Evolutionary conservation across 2,329 filamentous ascomycete species (phyloP), one percentile per base, ranked within the genome.

Genomic region (Aspergillus clavatus): DNA sequence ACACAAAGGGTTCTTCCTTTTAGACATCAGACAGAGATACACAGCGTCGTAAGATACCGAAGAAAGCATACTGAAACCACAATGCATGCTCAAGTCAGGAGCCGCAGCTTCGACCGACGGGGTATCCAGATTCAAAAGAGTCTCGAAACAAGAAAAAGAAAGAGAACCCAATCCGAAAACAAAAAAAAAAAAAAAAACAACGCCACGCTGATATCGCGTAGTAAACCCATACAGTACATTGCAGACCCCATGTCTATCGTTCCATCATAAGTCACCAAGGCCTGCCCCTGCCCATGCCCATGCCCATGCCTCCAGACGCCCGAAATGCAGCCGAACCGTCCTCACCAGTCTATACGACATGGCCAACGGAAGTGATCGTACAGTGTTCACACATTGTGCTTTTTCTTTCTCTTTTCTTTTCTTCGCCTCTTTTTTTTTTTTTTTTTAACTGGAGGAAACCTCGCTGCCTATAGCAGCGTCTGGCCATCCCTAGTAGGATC

Each of bases 401-500:
- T 11, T 26, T 12, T 21, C 12, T 43, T 11, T 22, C 27, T 38
- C 21, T 21, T 38, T 29, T 29, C 16, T 28, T 10, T 21, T 26
- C 21, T 18, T 28, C 11, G 8, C 8, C 23, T 24, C 8, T 24
- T 24, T 24, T 24, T 24, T 24, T 24, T 24, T 24, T 24, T 24
- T 8, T 8, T 24, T 24, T 24, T 24, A 4, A 24, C 23, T n/a
- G 21, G 4, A 38, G 16, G 35, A n/a, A 31, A 42, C n/a, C n/a
- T n/a, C n/a, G n/a, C 18, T 24, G 8, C 38, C 58, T 45, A 65
- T 6, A 65, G 60, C 41, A 56, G 45, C 16, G 54, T 45, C 23
- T 51, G 43, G 11, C 58, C 60, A 16, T 41, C 42, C 22, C 53
- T 56, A 5, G 42, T 33, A 6, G 68, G 69, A 23, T 61, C 59